phyloP scores from a whole-genome alignment of 305 asterid genomes.

The Fraxinus ornus region DNA sequence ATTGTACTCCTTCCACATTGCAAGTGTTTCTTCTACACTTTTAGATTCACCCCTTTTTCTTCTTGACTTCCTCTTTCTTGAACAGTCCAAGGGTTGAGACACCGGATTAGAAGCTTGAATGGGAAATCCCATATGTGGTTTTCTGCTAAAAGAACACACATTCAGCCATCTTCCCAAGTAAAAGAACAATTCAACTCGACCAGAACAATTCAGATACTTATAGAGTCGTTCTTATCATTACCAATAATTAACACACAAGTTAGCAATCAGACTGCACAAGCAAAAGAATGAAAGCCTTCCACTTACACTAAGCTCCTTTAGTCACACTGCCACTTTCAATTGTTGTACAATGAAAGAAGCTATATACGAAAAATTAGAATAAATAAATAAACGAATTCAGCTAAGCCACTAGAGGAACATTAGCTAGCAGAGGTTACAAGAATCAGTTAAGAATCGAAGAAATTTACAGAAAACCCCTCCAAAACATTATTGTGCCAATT shows the following conservation, averaged over 20 bases:
- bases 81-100: slow-evolving; percentile 20
- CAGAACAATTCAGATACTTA: not conserved
- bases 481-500: not conserved
- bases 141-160: slow-evolving; percentile 14
- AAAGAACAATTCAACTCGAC: not conserved
- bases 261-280: not conserved
- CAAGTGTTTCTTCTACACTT: slow-evolving; percentile 61
- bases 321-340: not conserved
- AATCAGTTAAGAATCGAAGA: not conserved
- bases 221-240: not conserved
- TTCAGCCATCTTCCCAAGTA: not conserved
- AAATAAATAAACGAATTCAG: not conserved
- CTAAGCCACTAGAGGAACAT: not conserved
- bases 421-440: not conserved
- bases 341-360: not conserved
- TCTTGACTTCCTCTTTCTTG: slow-evolving; percentile 54
- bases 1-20: slow-evolving; percentile 76
- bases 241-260: not conserved
- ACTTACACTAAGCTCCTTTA: not conserved
- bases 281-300: not conserved
- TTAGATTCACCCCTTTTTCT: slow-evolving; percentile 38
- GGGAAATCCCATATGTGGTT: slow-evolving; percentile 19
- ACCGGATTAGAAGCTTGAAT: slow-evolving; percentile 25
- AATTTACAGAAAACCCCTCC: not conserved
- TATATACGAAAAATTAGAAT: not conserved